Evolutionary conservation across 169 alveolate genomes (phyloP).

Genomic region (Plasmodium knowlesi): DNA sequence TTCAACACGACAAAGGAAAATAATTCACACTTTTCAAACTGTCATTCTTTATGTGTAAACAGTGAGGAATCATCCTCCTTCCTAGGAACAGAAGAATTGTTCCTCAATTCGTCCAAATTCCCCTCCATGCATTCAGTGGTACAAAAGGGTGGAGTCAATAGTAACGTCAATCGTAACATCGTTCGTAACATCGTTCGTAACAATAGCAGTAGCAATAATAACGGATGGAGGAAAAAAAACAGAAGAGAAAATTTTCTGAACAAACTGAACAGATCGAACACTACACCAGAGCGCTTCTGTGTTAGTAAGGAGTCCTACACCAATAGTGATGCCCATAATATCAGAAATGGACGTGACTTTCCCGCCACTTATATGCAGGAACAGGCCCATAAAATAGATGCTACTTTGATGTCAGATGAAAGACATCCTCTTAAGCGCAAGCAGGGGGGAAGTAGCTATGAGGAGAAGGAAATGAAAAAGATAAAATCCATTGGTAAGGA

Average conservation of each 20-base stretch:
- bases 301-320: conserved; percentile 8
- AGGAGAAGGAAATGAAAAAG: conserved; percentile 21
- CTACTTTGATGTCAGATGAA: not conserved
- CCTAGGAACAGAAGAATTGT: conserved; percentile 66
- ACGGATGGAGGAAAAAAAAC: not conserved
- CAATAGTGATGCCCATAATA: not conserved
- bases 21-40: conserved; percentile 38
- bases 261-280: conserved; percentile 35
- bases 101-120: conserved; percentile 55
- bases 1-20: conserved; percentile 45
- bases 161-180: not conserved
- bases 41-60: conserved; percentile 44
- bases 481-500: not conserved
- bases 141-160: conserved; percentile 3
- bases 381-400: not conserved
- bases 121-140: conserved; percentile 73
- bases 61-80: conserved; percentile 57
- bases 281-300: conserved; percentile 22
- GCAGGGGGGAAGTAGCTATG: not conserved
- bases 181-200: not conserved
- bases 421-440: conserved; percentile 11
- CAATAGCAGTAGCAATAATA: not conserved
- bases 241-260: not conserved
- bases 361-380: not conserved
- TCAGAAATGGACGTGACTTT: not conserved